Evolutionary conservation across 2,329 filamentous ascomycete species (phyloP).

Genomic region (Lanzia echinophila): DNA sequence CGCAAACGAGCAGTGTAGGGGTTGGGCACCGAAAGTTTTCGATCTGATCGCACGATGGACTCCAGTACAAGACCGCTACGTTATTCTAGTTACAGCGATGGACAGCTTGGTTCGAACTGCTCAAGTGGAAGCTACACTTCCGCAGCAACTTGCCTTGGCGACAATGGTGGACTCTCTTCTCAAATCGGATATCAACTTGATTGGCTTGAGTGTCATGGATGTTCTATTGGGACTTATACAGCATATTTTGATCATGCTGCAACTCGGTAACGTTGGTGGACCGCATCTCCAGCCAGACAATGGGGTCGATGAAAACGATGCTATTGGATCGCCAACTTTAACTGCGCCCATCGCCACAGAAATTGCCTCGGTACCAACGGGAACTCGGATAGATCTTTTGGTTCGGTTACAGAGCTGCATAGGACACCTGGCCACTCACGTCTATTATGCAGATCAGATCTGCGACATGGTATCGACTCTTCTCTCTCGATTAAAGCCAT

Average conservation of each 20-base stretch:
- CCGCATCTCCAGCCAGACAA: constrained; percentile 30
- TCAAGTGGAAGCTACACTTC: constrained; percentile 62
- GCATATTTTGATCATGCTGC: constrained; percentile 72
- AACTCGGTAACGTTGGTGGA: constrained; percentile 42
- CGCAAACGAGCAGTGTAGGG: constrained; percentile 42
- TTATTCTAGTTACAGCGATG: constrained; percentile 76
- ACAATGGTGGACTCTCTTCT: constrained; percentile 77
- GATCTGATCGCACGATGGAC: constrained; percentile 78
- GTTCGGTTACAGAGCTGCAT: constrained; percentile 72
- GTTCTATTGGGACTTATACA: constrained; percentile 78
- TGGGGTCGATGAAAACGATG: constrained; percentile 11
- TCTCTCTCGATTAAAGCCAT: constrained; percentile 68
- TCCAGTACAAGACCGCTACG: constrained; percentile 88
- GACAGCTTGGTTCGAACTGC: constrained; percentile 66
- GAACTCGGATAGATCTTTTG: constrained; percentile 55
- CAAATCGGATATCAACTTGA: constrained; percentile 84
- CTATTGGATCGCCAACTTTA: constrained; percentile 19
- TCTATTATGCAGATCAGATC: constrained; percentile 96
- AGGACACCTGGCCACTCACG: constrained; percentile 84
- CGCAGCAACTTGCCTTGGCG: constrained; percentile 67
- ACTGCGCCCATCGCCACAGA: constrained; percentile 27
- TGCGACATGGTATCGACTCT: constrained; percentile 87
- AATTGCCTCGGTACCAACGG: constrained; percentile 41
- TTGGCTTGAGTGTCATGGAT: constrained; percentile 94
- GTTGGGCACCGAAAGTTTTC: constrained; percentile 80